A percentile compares a stretch with the other conserved stretches of the same genome.
phyloP scores from a whole-genome alignment of 208 protist genomes.

The Acanthamoeba castellanii region DNA sequence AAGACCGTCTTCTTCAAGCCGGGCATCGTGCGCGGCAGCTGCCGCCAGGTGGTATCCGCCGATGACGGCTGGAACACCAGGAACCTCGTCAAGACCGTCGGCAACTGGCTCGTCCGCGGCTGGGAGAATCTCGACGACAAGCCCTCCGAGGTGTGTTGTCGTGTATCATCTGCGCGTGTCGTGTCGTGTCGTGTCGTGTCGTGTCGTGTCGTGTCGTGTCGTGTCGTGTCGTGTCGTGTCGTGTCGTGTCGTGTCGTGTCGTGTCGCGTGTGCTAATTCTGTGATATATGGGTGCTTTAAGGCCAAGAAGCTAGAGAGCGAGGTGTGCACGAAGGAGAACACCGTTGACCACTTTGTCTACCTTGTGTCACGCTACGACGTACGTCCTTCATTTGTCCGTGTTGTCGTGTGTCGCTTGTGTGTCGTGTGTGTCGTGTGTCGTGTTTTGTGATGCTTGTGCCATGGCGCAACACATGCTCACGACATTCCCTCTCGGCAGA shows the following conservation, averaged over 20 bases:
- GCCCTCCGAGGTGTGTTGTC: not conserved
- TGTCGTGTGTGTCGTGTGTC: not conserved
- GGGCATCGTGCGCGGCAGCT: not conserved
- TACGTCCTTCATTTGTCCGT: not conserved
- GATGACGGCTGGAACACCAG: conserved; percentile 3
- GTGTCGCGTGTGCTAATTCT: not conserved
- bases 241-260: too few relatives aligned
- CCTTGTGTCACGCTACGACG: conserved; percentile 58
- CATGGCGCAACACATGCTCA: too few relatives aligned
- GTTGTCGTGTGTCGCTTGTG: not conserved
- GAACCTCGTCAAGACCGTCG: conserved; percentile 48
- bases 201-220: too few relatives aligned
- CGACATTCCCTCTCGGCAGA: too few relatives aligned
- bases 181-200: too few relatives aligned
- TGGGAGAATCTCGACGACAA: conserved; percentile 32
- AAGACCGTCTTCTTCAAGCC: conserved; percentile 47
- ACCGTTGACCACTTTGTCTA: conserved; percentile 64
- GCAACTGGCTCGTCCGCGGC: conserved; percentile 58
- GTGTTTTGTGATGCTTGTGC: too few relatives aligned
- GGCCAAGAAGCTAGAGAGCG: not conserved
- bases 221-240: too few relatives aligned
- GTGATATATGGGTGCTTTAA: not conserved
- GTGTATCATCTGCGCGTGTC: not conserved
- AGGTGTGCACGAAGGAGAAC: conserved; percentile 57
- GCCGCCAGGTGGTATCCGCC: not conserved